Conservation (phyloP, 176 grass and related monocot species). For the Melocanna baccifera region DNA sequence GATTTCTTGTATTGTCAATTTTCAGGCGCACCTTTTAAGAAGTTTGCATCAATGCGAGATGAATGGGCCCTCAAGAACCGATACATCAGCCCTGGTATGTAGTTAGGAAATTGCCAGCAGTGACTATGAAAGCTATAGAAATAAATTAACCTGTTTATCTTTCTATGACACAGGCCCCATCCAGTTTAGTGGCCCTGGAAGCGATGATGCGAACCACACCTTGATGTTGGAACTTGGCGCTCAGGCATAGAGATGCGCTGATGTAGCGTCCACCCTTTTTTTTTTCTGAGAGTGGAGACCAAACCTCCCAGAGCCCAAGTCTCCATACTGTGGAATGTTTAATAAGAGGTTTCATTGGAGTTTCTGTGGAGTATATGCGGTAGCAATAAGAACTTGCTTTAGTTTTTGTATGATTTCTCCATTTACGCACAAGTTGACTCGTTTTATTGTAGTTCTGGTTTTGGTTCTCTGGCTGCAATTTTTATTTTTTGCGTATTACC, state of each 20-base stretch:
- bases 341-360: slow-evolving; percentile 40
- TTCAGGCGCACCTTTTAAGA: slow-evolving; percentile 80
- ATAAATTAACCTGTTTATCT: not conserved
- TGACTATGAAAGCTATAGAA: not conserved
- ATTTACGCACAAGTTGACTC: not conserved
- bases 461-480: not conserved
- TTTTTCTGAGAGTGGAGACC: slow-evolving; percentile 30
- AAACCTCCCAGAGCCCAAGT: not conserved
- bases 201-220: slow-evolving; percentile 75
- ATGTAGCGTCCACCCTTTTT: not conserved
- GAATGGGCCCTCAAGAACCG: slow-evolving; percentile 87
- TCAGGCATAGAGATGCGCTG: slow-evolving; percentile 27
- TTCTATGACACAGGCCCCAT: slow-evolving; percentile 58
- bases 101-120: not conserved
- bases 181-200: slow-evolving; percentile 87
- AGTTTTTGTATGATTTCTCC: not conserved
- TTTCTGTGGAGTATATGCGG: not conserved
- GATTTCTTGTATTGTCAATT: slow-evolving; percentile 22
- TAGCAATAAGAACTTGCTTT: slow-evolving; percentile 41
- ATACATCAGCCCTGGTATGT: slow-evolving; percentile 95
- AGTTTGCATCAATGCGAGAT: slow-evolving; percentile 81
- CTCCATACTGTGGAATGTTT: slow-evolving; percentile 19
- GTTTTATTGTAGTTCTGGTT: not conserved
- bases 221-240: slow-evolving; percentile 81
- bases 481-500: not conserved